Evolutionary conservation across 169 alveolate genomes (phyloP), one percentile per base, ranked within the genome.

Genomic region (Eimeria falciformis): DNA sequence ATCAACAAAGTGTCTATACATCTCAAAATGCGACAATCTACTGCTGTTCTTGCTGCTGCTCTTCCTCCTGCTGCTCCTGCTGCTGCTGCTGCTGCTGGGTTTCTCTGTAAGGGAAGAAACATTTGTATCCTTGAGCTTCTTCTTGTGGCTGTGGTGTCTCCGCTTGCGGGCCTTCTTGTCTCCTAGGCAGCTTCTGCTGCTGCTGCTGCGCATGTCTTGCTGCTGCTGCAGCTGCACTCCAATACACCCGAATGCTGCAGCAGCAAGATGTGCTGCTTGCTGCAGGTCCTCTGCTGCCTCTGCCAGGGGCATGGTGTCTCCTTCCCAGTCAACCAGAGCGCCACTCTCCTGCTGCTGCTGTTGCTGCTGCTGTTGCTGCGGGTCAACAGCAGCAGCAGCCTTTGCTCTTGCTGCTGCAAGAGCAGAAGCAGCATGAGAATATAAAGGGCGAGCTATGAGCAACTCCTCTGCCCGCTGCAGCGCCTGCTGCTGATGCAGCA

Each of bases 291-390:
- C 86, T 47, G 86, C 86, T 46, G 45, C 86, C 23, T 77, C 86
- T 47, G 86, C 86, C 9, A 77, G 86, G 27, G 86, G 86, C 86
- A 77, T 77, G 25, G 86, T 47, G 86, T 77, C 86, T 43, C 86
- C 86, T 47, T 77, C 69, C 25, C 68, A 5, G 47, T 77, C 86
- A 11, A 77, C 86, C 1, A 77, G 2, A n/a, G 86, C 86, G 66
- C 86, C 68, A 5, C 83, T 1, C 45, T 73, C 83, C 43, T 73
- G 83, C 83, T 40, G 83, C 83, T 73, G 83, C 83, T 43, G 83
- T 50, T 40, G 83, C 7, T 50, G 83, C 62, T 43, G 62, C 62
- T 40, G 29, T 3, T 11, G 40, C 27, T 73, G 33, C 33, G 56
- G 40, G 33, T 33, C n/a, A 33, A 27, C 83, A 73, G 29, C 62